Conservation (phyloP, 805 yeast species). For the Candida xiaguanensis region DNA sequence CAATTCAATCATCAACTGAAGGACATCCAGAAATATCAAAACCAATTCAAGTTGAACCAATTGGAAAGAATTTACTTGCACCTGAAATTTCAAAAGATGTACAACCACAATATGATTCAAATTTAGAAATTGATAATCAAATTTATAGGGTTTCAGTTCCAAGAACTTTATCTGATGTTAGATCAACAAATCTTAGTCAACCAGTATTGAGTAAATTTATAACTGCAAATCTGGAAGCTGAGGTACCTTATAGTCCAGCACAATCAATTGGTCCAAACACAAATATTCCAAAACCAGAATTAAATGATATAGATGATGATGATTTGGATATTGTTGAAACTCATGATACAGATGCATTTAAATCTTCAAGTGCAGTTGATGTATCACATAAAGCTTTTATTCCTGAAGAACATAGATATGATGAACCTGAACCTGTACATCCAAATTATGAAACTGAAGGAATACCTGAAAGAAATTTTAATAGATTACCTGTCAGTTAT, state of each 20-base stretch:
- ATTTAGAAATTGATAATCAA: slow-evolving; percentile 1
- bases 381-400: background rate
- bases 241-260: background rate
- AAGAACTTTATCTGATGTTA: background rate
- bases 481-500: too few relatives aligned
- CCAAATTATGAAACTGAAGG: background rate
- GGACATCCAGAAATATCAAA: background rate
- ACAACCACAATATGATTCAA: background rate
- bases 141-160: slow-evolving; percentile 5
- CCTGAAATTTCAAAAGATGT: too few relatives aligned
- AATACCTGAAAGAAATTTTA: too few relatives aligned
- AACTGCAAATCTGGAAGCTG: background rate
- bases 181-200: background rate
- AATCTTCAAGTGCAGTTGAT: background rate
- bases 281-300: slow-evolving; percentile 5
- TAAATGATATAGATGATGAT: slow-evolving; percentile 5
- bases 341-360: slow-evolving; percentile 1
- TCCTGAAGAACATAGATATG: background rate
- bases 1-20: background rate
- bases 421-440: background rate
- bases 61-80: background rate
- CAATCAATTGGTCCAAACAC: slow-evolving; percentile 1
- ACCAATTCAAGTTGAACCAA: slow-evolving; percentile 1
- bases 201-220: slow-evolving; percentile 1
- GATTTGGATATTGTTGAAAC: background rate